A percentile compares a stretch with the other conserved stretches of the same genome.
Evolutionary conservation across 441 rosid genomes (phyloP).

Genomic region (Metrosideros polymorpha): DNA sequence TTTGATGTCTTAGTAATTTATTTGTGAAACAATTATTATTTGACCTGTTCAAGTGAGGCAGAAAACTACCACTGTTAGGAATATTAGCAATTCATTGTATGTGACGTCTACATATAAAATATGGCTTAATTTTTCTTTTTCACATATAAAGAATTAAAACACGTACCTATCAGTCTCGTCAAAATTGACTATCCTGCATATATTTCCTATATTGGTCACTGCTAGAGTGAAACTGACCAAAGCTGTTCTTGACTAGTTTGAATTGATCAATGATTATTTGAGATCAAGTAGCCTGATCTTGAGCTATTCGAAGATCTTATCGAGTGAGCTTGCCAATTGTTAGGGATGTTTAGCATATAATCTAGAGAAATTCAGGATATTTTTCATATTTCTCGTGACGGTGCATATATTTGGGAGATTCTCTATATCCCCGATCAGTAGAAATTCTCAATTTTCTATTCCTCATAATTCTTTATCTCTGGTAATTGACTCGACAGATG

Average conservation of each 20-base stretch:
- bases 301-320: background rate
- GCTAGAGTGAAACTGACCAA: background rate
- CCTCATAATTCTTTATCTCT: too few relatives aligned
- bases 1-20: background rate
- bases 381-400: too few relatives aligned
- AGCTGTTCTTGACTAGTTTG: background rate
- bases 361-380: too few relatives aligned
- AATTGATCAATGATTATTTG: background rate
- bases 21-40: background rate
- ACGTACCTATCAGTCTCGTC: background rate
- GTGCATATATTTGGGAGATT: too few relatives aligned
- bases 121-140: background rate
- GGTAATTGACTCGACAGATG: background rate
- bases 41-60: background rate
- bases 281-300: background rate
- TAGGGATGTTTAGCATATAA: too few relatives aligned
- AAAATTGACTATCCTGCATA: background rate
- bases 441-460: too few relatives aligned
- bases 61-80: background rate
- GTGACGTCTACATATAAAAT: background rate
- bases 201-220: background rate
- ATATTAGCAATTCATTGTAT: background rate
- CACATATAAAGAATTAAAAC: background rate
- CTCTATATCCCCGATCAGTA: too few relatives aligned
- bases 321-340: background rate